Percentiles rank a stretch among this genome's conserved stretches.
Conservation (phyloP, 2,329 filamentous ascomycete genomes). For the Fusarium cyanostomum region DNA sequence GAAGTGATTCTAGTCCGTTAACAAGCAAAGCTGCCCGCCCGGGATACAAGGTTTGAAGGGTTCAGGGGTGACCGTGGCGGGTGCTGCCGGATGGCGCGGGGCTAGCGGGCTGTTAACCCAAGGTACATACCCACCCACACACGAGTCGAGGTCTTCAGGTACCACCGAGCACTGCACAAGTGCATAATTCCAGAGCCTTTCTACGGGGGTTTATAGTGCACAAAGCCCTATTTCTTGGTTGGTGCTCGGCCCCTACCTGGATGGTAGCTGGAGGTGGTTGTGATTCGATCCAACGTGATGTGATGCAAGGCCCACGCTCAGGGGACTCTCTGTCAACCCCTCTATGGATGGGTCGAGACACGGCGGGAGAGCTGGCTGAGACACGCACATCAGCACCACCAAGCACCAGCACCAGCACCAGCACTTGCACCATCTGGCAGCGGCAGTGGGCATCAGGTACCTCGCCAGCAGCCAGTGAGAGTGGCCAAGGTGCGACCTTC, state of each 20-base stretch:
- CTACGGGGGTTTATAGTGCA: not conserved
- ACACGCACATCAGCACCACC: slow-evolving; percentile 19
- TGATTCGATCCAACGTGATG: slow-evolving; percentile 22
- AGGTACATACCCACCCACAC: slow-evolving; percentile 6
- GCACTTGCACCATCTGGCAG: slow-evolving; percentile 14
- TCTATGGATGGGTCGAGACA: slow-evolving; percentile 23
- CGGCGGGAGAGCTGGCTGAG: slow-evolving; percentile 25
- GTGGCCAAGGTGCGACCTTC: slow-evolving; percentile 11
- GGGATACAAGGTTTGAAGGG: slow-evolving; percentile 27
- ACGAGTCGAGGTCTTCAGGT: slow-evolving; percentile 13
- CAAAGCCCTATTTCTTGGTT: slow-evolving; percentile 3
- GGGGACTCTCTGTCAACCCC: slow-evolving; percentile 4
- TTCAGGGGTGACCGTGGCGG: slow-evolving; percentile 36
- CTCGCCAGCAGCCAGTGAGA: slow-evolving; percentile 2
- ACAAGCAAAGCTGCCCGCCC: slow-evolving; percentile 13
- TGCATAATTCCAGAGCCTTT: slow-evolving; percentile 24
- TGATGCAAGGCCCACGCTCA: slow-evolving; percentile 26
- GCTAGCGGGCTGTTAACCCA: slow-evolving; percentile 32
- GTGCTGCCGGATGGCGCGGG: slow-evolving; percentile 40
- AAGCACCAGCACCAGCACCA: not conserved
- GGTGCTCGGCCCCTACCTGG: not conserved
- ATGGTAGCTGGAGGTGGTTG: slow-evolving; percentile 2
- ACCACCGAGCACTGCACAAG: slow-evolving; percentile 11
- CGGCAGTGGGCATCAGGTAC: slow-evolving; percentile 12
- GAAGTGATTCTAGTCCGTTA: not conserved